These are phyloP conservation scores for Ogataea sp. DNA, from an alignment of 805 yeast species.

Conservation along the genomic window DNA sequence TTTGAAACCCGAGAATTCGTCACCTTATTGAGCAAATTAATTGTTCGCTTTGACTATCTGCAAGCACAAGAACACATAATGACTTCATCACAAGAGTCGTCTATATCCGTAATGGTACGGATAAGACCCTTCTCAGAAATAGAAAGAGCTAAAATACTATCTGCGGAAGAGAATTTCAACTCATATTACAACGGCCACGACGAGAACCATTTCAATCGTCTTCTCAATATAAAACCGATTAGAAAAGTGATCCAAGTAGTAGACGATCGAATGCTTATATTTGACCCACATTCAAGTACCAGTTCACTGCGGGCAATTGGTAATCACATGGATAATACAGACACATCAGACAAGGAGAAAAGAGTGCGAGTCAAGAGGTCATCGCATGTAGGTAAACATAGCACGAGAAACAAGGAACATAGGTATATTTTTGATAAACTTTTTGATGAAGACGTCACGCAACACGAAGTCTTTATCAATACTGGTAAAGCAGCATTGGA, in stretches of 20 bases:
- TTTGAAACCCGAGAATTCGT: too few relatives aligned
- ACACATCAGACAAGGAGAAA: background rate
- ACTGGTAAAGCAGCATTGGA: constrained; percentile 71
- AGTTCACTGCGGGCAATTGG: constrained; percentile 51
- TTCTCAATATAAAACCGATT: constrained; percentile 16
- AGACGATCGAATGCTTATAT: constrained; percentile 77
- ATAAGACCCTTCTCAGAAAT: constrained; percentile 71
- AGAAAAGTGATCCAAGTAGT: constrained; percentile 71
- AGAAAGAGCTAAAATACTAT: constrained; percentile 32
- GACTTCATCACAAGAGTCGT: constrained; percentile 33
- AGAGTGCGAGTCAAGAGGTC: constrained; percentile 6
- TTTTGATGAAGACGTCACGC: constrained; percentile 59
- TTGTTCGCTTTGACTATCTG: background rate
- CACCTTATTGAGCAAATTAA: background rate
- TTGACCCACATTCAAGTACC: constrained; percentile 76
- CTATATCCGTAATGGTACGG: constrained; percentile 70
- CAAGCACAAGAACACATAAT: background rate
- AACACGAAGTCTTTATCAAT: constrained; percentile 53
- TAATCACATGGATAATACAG: too few relatives aligned
- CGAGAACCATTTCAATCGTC: background rate
- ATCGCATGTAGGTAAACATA: constrained; percentile 17
- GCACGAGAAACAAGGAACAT: constrained; percentile 57
- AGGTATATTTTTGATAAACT: constrained; percentile 75
- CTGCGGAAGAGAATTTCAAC: background rate
- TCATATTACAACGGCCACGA: constrained; percentile 12